Percentiles rank a stretch among this genome's conserved stretches.
phyloP scores from a whole-genome alignment of 768 basidiomycete species.

The Mrakia hoshinonis region DNA sequence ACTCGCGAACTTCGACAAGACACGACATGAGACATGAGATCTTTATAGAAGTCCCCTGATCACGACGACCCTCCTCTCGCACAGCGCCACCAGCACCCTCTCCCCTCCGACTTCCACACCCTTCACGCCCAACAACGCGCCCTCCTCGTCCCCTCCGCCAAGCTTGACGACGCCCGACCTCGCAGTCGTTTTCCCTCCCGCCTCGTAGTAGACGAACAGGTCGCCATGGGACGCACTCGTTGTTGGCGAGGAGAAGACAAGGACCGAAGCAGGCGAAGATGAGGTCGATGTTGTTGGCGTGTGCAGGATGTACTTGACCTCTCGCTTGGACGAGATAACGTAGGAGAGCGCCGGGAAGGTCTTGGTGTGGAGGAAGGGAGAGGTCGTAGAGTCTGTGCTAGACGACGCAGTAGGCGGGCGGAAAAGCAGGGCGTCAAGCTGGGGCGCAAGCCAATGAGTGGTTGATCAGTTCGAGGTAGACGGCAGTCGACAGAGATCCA shows the following conservation, averaged over 20 bases:
- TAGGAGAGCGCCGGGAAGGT: conserved; percentile 87
- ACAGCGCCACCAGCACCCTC: conserved; percentile 52
- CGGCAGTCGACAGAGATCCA: too few species aligned
- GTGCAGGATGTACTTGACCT: conserved; percentile 80
- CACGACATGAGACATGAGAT: too few species aligned
- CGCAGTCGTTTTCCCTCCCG: conserved; percentile 43
- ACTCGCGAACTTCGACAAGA: too few species aligned
- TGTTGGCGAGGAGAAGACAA: conserved; percentile 28
- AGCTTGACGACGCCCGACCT: conserved; percentile 64
- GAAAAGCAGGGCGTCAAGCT: conserved; percentile 49
- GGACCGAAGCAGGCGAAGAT: neutral
- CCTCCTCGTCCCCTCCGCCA: conserved; percentile 54
- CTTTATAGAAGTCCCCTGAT: neutral
- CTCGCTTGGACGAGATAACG: conserved; percentile 84
- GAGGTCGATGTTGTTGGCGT: conserved; percentile 38
- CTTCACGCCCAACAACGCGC: conserved; percentile 70
- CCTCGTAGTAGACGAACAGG: conserved; percentile 70
- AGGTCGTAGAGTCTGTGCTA: conserved; percentile 13
- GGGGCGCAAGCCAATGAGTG: neutral
- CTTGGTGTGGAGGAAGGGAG: conserved; percentile 50
- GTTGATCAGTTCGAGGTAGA: neutral
- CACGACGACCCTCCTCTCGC: conserved; percentile 67
- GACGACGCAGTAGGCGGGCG: conserved; percentile 27
- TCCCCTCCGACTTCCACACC: conserved; percentile 43
- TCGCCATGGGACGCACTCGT: conserved; percentile 58